Percentiles rank a stretch among this genome's conserved stretches.
phyloP scores from a whole-genome alignment of 2,329 filamentous ascomycete genomes.

The Dothideomycetes sp. region DNA sequence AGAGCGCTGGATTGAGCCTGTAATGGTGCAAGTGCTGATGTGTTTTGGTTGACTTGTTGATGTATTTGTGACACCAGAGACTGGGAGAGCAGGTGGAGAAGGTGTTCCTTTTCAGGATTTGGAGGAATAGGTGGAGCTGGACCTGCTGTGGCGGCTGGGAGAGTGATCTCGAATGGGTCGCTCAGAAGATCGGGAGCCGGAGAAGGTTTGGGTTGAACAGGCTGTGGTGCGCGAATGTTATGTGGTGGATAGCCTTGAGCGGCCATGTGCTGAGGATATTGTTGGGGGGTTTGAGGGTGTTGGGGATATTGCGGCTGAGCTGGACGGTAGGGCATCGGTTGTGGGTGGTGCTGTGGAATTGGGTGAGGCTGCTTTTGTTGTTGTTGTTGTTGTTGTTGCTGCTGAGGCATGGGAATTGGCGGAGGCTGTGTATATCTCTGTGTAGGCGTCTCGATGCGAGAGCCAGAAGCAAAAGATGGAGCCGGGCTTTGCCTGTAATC shows the following conservation, averaged over 20 bases:
- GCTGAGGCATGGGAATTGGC: conserved; percentile 25
- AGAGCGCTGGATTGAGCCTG: conserved; percentile 73
- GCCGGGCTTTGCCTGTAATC: background rate
- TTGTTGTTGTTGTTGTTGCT: conserved; percentile 16
- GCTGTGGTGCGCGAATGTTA: conserved; percentile 19
- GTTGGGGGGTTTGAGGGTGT: conserved; percentile 5
- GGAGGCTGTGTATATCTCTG: conserved; percentile 23
- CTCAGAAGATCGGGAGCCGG: conserved; percentile 50
- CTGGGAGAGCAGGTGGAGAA: conserved; percentile 66
- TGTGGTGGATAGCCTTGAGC: conserved; percentile 14
- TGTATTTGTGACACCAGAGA: conserved; percentile 61
- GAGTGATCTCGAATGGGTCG: conserved; percentile 51
- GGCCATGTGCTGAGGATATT: conserved; percentile 10
- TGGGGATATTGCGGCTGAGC: conserved; percentile 16
- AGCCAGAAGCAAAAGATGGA: background rate
- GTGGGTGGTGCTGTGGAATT: conserved; percentile 11
- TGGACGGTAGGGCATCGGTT: conserved; percentile 12
- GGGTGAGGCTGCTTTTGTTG: conserved; percentile 11
- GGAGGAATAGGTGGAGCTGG: conserved; percentile 81
- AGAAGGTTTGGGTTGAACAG: conserved; percentile 24
- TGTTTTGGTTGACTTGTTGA: conserved; percentile 61
- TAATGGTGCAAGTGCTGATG: conserved; percentile 64
- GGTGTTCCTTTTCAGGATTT: conserved; percentile 88
- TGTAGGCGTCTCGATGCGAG: background rate
- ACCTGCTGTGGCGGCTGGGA: conserved; percentile 42